Conservation (phyloP, 805 yeast species). For the Crinitomyces ghanaensis region DNA sequence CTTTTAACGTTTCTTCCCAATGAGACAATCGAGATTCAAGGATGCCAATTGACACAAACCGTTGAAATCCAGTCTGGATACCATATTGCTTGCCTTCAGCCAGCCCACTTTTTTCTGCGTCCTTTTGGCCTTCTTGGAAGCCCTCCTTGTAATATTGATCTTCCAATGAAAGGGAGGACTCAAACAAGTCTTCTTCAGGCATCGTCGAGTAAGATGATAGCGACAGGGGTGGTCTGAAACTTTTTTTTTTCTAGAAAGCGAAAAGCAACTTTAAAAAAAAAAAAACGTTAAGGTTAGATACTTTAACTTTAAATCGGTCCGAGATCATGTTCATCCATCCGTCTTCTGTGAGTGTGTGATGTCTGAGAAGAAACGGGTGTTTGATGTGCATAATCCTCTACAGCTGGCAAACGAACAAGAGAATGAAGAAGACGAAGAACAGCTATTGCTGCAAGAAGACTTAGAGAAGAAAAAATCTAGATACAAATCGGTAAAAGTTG, state of each 20-base stretch:
- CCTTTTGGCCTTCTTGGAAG: conserved; percentile 53
- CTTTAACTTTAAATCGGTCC: background rate
- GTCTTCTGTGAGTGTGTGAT: too few relatives aligned
- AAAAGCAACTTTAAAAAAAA: too few relatives aligned
- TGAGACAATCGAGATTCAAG: conserved; percentile 38
- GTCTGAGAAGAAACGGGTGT: too few relatives aligned
- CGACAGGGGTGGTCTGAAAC: too few relatives aligned
- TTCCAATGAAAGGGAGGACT: conserved; percentile 50
- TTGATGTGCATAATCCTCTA: conserved; percentile 19
- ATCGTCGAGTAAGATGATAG: too few relatives aligned
- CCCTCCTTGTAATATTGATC: conserved; percentile 57
- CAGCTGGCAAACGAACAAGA: conserved; percentile 8
- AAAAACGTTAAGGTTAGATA: too few relatives aligned
- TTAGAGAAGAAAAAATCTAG: conserved; percentile 11
- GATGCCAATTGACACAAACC: conserved; percentile 54
- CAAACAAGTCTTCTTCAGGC: conserved; percentile 25
- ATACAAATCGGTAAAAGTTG: conserved; percentile 8
- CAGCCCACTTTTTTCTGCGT: conserved; percentile 47
- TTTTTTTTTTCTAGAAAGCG: too few relatives aligned
- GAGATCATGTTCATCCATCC: background rate
- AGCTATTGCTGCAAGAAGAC: conserved; percentile 15
- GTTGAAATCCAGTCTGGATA: conserved; percentile 30
- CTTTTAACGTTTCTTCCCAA: conserved; percentile 15
- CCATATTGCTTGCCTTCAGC: conserved; percentile 81
- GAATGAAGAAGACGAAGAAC: conserved; percentile 12